Evolutionary conservation across 345 rosid genomes (phyloP).

Genomic region (Sapria himalayana): DNA sequence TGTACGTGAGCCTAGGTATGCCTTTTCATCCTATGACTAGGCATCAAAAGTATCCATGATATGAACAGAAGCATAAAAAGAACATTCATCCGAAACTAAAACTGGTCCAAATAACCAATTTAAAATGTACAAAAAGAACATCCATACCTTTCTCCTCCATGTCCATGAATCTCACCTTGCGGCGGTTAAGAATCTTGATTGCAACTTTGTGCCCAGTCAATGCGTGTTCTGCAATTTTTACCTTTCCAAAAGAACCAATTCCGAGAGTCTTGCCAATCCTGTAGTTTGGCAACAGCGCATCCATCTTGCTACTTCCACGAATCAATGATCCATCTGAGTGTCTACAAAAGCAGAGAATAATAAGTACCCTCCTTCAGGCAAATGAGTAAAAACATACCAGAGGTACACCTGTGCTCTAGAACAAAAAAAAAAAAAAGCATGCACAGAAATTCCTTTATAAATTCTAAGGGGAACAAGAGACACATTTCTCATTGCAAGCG

Average conservation of each 20-base stretch:
- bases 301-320: constrained; percentile 31
- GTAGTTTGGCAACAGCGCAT: constrained; percentile 41
- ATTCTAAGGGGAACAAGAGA: too few relatives aligned
- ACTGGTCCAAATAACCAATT: constrained; percentile 1
- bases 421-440: background rate
- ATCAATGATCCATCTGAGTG: constrained; percentile 37
- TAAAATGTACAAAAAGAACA: background rate
- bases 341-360: too few relatives aligned
- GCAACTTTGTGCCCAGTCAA: constrained; percentile 86
- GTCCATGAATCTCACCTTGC: constrained; percentile 50
- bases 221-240: constrained; percentile 73
- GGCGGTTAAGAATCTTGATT: constrained; percentile 80
- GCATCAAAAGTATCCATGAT: too few relatives aligned
- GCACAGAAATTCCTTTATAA: too few relatives aligned
- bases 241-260: constrained; percentile 85
- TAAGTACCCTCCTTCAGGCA: too few relatives aligned
- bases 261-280: constrained; percentile 77
- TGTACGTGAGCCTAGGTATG: too few relatives aligned
- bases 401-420: background rate
- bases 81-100: too few relatives aligned
- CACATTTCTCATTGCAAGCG: too few relatives aligned
- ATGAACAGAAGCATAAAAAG: too few relatives aligned
- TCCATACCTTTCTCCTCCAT: constrained; percentile 86
- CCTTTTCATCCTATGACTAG: too few relatives aligned
- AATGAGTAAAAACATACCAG: too few relatives aligned